phyloP scores from a whole-genome alignment of 75 land plant species.

The Sequoiadendron giganteum region DNA sequence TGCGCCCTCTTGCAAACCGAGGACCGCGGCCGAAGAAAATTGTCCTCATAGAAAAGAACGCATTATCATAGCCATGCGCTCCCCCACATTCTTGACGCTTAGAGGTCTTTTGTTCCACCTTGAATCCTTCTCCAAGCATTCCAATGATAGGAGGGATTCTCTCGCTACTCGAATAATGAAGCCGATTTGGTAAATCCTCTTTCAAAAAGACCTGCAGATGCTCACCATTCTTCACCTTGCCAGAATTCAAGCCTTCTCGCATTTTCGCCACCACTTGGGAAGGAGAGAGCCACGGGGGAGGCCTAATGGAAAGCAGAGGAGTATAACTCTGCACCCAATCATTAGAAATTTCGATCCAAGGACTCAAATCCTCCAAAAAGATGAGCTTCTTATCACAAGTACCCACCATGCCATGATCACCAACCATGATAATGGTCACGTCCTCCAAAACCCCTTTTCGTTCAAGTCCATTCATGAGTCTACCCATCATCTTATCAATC shows the following conservation, averaged over 20 bases:
- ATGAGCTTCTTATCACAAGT: slow-evolving; percentile 79
- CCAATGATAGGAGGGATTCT: slow-evolving; percentile 91
- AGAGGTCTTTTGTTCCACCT: slow-evolving; percentile 68
- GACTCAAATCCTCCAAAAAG: slow-evolving; percentile 62
- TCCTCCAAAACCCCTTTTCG: slow-evolving; percentile 72
- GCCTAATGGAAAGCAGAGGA: slow-evolving; percentile 70
- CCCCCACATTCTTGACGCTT: slow-evolving; percentile 73
- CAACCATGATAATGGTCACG: slow-evolving; percentile 71
- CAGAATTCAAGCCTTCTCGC: slow-evolving; percentile 66
- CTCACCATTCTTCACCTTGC: slow-evolving; percentile 76
- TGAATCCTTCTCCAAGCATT: slow-evolving; percentile 76
- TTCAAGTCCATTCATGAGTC: slow-evolving; percentile 73
- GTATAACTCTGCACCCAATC: slow-evolving; percentile 68
- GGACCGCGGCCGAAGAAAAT: slow-evolving; percentile 94
- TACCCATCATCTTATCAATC: slow-evolving; percentile 77
- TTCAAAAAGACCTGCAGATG: slow-evolving; percentile 66
- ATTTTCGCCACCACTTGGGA: slow-evolving; percentile 58
- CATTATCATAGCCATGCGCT: slow-evolving; percentile 96
- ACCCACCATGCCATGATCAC: slow-evolving; percentile 97
- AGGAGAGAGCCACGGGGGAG: slow-evolving; percentile 41
- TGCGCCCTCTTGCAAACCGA: slow-evolving; percentile 71
- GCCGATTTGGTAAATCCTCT: slow-evolving; percentile 80
- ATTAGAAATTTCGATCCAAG: slow-evolving; percentile 47
- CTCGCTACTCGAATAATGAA: slow-evolving; percentile 70
- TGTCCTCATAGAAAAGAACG: slow-evolving; percentile 80